Evolutionary conservation across 176 grass and related monocot genomes (phyloP).

Genomic region (Lolium rigidum): DNA sequence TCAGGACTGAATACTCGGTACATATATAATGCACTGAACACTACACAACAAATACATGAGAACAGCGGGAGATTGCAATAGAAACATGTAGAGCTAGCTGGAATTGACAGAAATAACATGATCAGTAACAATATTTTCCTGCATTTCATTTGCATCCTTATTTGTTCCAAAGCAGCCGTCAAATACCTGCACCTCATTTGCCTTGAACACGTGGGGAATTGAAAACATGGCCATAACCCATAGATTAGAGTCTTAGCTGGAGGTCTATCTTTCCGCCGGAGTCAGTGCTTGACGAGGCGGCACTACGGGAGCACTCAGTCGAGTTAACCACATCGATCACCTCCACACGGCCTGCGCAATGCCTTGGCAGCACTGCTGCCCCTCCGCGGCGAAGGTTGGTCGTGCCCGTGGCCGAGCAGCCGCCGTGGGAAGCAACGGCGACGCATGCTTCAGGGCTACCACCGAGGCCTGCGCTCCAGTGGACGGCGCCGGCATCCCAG

Average conservation of each 20-base stretch:
- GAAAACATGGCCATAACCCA: background rate
- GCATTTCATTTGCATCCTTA: background rate
- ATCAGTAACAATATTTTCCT: background rate
- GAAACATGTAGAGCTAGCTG: background rate
- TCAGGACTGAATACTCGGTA: background rate
- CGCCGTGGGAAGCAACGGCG: background rate
- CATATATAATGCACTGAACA: background rate
- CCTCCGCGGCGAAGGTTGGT: background rate
- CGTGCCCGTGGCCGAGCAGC: background rate
- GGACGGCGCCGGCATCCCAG: background rate
- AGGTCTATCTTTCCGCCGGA: background rate
- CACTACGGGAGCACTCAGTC: background rate
- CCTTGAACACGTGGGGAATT: too few species aligned
- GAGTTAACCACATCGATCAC: background rate
- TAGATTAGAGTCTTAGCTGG: slow-evolving; percentile 12
- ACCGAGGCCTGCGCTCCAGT: background rate
- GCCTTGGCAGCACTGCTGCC: background rate
- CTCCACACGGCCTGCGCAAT: background rate
- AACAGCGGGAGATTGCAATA: background rate
- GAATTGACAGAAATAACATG: background rate
- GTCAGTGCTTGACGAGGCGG: background rate
- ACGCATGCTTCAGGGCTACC: background rate
- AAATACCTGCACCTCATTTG: background rate
- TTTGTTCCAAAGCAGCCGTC: background rate
- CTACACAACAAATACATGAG: background rate